Evolutionary conservation across 495 filamentous ascomycete genomes (phyloP).

Genomic region (Bryoglossum gracile): DNA sequence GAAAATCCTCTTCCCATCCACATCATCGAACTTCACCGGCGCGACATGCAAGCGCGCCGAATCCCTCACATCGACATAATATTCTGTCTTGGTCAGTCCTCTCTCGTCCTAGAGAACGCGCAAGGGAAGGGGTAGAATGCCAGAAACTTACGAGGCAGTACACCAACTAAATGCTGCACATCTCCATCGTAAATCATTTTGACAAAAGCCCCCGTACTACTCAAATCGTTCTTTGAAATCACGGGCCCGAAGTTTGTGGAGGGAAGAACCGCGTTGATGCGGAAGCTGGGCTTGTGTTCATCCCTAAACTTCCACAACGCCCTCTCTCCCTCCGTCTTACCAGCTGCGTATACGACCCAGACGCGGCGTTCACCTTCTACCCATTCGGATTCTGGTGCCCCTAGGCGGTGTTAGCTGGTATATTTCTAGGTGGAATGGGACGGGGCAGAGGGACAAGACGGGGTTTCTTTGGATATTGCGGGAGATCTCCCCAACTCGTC

Average conservation of each 20-base stretch:
- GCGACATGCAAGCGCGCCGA: constrained; percentile 37
- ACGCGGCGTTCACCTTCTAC: constrained; percentile 23
- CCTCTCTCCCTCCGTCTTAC: constrained; percentile 48
- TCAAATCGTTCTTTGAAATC: background rate
- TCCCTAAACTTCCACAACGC: constrained; percentile 45
- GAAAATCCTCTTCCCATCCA: constrained; percentile 39
- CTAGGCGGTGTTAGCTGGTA: too few relatives aligned
- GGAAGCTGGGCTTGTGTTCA: constrained; percentile 40
- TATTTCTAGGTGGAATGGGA: too few relatives aligned
- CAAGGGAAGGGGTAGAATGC: background rate
- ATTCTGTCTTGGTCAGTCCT: background rate
- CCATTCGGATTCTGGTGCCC: constrained; percentile 10
- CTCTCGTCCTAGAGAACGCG: background rate
- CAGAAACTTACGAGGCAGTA: constrained; percentile 6
- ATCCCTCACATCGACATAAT: constrained; percentile 38
- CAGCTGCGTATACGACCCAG: constrained; percentile 41
- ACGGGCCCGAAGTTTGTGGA: constrained; percentile 17
- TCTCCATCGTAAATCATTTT: constrained; percentile 1
- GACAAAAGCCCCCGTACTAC: background rate
- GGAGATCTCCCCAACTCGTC: too few relatives aligned
- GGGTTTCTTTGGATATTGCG: too few relatives aligned
- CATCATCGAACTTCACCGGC: constrained; percentile 30
- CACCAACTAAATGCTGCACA: background rate
- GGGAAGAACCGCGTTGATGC: constrained; percentile 46
- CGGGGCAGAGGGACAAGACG: too few relatives aligned